Percentiles rank a stretch among this genome's conserved stretches.
Evolutionary conservation across 192 early-diverging fungal genomes (phyloP).

Genomic region (Linnemannia hyalina): DNA sequence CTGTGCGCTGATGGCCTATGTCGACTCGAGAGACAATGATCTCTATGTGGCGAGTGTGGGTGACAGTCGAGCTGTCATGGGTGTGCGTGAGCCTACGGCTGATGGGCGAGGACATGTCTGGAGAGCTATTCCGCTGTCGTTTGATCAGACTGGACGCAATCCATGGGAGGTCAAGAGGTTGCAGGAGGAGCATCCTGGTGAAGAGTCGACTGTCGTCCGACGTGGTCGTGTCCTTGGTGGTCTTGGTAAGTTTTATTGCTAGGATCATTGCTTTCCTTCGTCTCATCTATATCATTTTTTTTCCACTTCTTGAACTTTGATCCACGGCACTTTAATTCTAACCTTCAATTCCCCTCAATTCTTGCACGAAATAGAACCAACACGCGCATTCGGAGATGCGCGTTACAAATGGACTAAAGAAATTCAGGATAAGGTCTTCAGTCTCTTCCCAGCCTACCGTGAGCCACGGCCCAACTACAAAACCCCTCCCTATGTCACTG

Average conservation of each 20-base stretch:
- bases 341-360: background rate
- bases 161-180: constrained; percentile 66
- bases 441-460: constrained; percentile 62
- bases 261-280: background rate
- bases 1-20: constrained; percentile 66
- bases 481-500: constrained; percentile 83
- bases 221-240: constrained; percentile 74
- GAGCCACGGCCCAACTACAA: constrained; percentile 61
- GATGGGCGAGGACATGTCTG: constrained; percentile 64
- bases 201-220: constrained; percentile 68
- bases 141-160: constrained; percentile 74
- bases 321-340: constrained; percentile 29
- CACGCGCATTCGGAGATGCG: constrained; percentile 77
- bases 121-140: constrained; percentile 68
- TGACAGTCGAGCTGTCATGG: constrained; percentile 67
- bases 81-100: constrained; percentile 27
- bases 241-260: constrained; percentile 42
- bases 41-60: constrained; percentile 68
- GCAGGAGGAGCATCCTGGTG: constrained; percentile 78
- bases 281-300: constrained; percentile 33
- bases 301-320: constrained; percentile 42
- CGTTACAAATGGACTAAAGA: constrained; percentile 78
- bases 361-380: constrained; percentile 47
- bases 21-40: constrained; percentile 53
- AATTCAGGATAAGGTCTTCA: constrained; percentile 66